Percentiles rank a stretch among this genome's conserved stretches.
These are phyloP conservation scores for Malus sieversii DNA, from an alignment of 306 rosid genomes.

Conservation along the genomic window DNA sequence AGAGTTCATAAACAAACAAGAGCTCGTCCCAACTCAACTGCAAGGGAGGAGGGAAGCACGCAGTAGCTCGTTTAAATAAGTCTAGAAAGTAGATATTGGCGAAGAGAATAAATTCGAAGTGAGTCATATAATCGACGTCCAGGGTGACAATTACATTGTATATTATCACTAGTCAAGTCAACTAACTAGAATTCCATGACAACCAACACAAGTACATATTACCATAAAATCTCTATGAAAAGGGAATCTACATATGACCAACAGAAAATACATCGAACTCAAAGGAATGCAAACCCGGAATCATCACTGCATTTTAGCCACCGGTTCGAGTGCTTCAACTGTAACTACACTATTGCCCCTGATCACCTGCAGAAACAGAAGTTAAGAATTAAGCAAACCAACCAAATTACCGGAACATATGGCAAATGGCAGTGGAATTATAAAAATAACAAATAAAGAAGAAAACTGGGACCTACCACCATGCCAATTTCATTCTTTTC, in stretches of 20 bases:
- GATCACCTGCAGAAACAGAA: conserved; percentile 58
- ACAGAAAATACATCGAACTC: neutral
- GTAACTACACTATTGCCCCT: conserved; percentile 97
- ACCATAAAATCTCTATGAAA: neutral
- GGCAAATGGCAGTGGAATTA: neutral
- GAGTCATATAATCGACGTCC: neutral
- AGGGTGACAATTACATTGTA: neutral
- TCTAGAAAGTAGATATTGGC: neutral
- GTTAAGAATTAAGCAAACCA: neutral
- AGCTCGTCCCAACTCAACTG: neutral
- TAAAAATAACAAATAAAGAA: neutral
- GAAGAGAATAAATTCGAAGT: neutral
- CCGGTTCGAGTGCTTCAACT: conserved; percentile 98
- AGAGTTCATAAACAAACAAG: no score
- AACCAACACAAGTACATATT: conserved; percentile 5
- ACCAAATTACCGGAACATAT: neutral
- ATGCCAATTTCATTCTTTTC: conserved; percentile 83
- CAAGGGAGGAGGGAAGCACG: no score
- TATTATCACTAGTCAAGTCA: neutral
- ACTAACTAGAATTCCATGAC: neutral
- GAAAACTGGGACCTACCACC: conserved; percentile 67
- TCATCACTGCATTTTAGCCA: conserved; percentile 45
- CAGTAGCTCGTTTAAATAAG: neutral
- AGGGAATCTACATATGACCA: neutral
- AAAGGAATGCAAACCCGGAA: neutral